Evolutionary conservation across 495 filamentous ascomycete genomes (phyloP), one percentile per base, ranked within the genome.

Genomic region (Penicillium robsamsonii): DNA sequence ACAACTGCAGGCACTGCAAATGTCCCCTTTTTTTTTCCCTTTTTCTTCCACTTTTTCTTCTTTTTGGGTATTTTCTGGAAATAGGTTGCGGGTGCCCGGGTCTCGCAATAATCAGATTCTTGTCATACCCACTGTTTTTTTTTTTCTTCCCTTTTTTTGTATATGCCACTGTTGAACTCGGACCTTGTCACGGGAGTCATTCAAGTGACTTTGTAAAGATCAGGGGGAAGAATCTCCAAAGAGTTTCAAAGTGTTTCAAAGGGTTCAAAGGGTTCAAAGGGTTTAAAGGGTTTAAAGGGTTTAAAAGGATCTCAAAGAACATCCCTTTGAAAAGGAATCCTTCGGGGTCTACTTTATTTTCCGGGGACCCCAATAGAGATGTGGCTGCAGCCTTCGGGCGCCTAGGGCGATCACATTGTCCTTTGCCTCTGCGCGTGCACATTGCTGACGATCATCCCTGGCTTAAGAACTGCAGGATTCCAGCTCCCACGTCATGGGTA

Each of bases 381-480:
- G 66, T 71, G 70, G 70, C 68, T 63, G 69, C 61, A 69, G 67
- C 61, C 57, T 47, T 43, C n/a, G 30, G 37, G 50, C 33, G 13
- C 27, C 45, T 50, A 41, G 29, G 55, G 40, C 42, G 60, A 66
- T 61, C 58, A 59, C 43, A 44, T 20, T 46, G 38, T 15, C 46
- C 37, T 50, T 51, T 42, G 31, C 17, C 30, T 38, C 49, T 55
- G 60, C 54, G 58, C 53, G 61, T 64, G 61, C 55, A 42, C 58
- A 59, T 62, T 61, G 55, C 47, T 42, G 53, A 40, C 20, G 31
- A n/a, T 58, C 58, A 67, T 67, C 64, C 64, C 64, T 67, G 56
- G 64, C 63, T 61, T 56, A 10, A 40, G 31, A 56, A 24, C 49
- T 58, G 62, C 59, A 65, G 57, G 62, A 57, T 55, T 62, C 62